Percentiles rank a stretch among this genome's conserved stretches.
phyloP scores from a whole-genome alignment of 345 rosid genomes.

The Pelargonium nanum region DNA sequence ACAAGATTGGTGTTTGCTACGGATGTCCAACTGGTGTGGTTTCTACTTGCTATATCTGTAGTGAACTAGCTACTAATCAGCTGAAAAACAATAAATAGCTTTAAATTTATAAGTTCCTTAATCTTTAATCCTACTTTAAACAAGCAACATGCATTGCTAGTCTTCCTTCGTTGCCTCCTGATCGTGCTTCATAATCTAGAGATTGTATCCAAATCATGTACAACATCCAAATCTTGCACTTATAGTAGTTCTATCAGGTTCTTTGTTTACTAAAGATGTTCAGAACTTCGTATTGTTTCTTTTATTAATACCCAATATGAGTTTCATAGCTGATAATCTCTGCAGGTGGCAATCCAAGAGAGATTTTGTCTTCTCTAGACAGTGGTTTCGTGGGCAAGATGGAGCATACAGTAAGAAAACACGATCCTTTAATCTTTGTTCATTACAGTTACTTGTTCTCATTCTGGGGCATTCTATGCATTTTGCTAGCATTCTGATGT shows the following conservation, averaged over 20 bases:
- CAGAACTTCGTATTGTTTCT: conserved; percentile 6
- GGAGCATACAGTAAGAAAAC: conserved; percentile 83
- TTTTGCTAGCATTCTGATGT: not conserved
- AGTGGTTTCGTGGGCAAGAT: conserved; percentile 95
- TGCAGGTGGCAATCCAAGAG: conserved; percentile 83
- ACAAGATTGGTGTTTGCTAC: no score
- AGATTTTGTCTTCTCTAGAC: conserved; percentile 94
- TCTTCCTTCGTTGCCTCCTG: no score
- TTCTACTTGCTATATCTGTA: no score
- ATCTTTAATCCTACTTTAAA: not conserved
- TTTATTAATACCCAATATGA: conserved; percentile 3
- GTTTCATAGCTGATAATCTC: conserved; percentile 18
- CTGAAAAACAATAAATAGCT: no score
- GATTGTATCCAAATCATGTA: not conserved
- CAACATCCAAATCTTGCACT: not conserved
- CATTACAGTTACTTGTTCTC: conserved; percentile 4
- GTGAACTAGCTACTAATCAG: no score
- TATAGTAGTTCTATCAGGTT: not conserved
- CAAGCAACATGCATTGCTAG: no score
- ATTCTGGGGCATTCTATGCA: not conserved
- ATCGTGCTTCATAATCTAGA: not conserved
- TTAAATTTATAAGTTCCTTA: not conserved
- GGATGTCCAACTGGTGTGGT: no score
- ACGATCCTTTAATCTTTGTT: conserved; percentile 6
- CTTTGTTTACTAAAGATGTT: not conserved